Evolutionary conservation across 2,329 filamentous ascomycete species (phyloP).

Genomic region (Penicillium palitans): DNA sequence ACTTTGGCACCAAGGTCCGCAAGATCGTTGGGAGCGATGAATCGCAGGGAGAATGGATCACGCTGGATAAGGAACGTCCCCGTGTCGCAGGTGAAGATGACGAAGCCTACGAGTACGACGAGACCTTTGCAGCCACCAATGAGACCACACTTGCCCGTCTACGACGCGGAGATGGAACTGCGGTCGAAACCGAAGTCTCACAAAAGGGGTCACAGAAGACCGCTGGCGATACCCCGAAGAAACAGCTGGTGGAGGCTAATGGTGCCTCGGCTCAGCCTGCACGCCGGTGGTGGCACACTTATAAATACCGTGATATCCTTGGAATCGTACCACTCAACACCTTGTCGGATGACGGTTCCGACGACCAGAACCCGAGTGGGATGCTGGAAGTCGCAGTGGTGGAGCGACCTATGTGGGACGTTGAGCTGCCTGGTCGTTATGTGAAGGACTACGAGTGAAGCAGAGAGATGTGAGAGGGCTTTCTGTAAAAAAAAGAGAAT

Average conservation of each 20-base stretch:
- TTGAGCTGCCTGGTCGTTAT: conserved; percentile 73
- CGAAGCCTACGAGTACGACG: conserved; percentile 37
- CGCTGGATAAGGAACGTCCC: conserved; percentile 33
- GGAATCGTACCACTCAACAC: conserved; percentile 63
- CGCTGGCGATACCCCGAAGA: conserved; percentile 24
- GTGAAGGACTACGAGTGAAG: conserved; percentile 55
- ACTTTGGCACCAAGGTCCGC: conserved; percentile 50
- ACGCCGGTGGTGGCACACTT: conserved; percentile 70
- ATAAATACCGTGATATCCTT: conserved; percentile 92
- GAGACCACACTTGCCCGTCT: conserved; percentile 36
- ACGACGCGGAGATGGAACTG: conserved; percentile 26
- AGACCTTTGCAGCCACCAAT: conserved; percentile 31
- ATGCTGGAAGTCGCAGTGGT: conserved; percentile 76
- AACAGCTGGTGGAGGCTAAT: conserved; percentile 27
- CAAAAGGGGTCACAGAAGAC: conserved; percentile 23
- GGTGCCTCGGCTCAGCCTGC: conserved; percentile 29
- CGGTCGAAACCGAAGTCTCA: conserved; percentile 23
- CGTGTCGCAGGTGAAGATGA: conserved; percentile 32
- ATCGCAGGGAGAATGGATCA: conserved; percentile 36
- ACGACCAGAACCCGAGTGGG: conserved; percentile 28
- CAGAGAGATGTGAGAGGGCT: conserved; percentile 2
- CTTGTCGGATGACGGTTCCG: conserved; percentile 35
- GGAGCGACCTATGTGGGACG: conserved; percentile 81
- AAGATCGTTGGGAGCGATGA: conserved; percentile 47
- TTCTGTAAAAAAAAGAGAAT: conserved; percentile 11